phyloP scores from a whole-genome alignment of 2,329 filamentous ascomycete genomes.

The Neospermospora avenae region DNA sequence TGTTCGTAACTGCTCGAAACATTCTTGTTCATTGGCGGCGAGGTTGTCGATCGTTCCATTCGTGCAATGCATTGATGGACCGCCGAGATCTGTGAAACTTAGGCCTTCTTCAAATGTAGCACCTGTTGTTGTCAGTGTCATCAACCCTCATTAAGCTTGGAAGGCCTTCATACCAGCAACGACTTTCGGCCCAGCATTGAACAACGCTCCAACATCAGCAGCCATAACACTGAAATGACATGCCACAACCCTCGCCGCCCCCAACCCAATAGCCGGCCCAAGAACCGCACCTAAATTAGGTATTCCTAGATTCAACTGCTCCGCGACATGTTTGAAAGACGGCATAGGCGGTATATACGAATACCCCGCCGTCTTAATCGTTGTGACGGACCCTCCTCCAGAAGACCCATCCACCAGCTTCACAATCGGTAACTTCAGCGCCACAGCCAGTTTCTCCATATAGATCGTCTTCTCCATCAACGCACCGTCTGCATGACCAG shows the following conservation, averaged over 20 bases:
- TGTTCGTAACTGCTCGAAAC: constrained; percentile 57
- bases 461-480: constrained; percentile 57
- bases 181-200: constrained; percentile 63
- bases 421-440: constrained; percentile 55
- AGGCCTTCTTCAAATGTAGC: constrained; percentile 64
- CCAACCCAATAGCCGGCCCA: constrained; percentile 61
- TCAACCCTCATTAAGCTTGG: neutral
- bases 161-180: constrained; percentile 42
- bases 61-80: constrained; percentile 58
- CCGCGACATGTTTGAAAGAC: constrained; percentile 49
- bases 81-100: constrained; percentile 56
- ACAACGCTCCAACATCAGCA: constrained; percentile 56
- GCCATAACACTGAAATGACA: constrained; percentile 67
- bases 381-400: constrained; percentile 60
- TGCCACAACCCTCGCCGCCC: constrained; percentile 57
- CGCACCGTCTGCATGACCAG: constrained; percentile 61
- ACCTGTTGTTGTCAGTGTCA: constrained; percentile 24
- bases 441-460: constrained; percentile 58
- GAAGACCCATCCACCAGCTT: constrained; percentile 64
- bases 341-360: constrained; percentile 58
- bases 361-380: constrained; percentile 52
- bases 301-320: constrained; percentile 60
- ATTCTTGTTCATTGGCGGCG: constrained; percentile 56
- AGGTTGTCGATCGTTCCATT: constrained; percentile 67
- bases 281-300: constrained; percentile 62